Base-by-base conservation (phyloP, 2,329 filamentous ascomycete genomes). In the Cladophialophora psammophila region DNA sequence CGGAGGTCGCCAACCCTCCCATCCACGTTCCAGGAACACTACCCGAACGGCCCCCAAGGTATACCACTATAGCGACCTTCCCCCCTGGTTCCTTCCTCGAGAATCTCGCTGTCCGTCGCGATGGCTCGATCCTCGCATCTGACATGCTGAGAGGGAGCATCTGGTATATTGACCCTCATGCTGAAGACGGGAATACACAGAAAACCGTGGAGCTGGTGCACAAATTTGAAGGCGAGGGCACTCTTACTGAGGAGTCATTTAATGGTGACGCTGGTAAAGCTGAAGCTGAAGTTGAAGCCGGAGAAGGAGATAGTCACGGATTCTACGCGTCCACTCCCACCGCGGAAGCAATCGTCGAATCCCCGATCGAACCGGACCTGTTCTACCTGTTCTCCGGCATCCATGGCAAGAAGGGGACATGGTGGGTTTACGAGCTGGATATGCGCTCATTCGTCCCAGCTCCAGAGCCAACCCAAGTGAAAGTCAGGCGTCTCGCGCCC, bases 121-220 rank as follows among this genome's bases (percentile, higher is more conserved):
- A 65, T 32, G 63, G 63, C 56, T 53, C 63, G 15, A 45, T 65
- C 53, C 63, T 65, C 31, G 60, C 36, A 18, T 54, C 60, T 5
- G 60, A 63, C 50, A 63, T 63, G 60, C 20, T 63, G 20, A 40
- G 34, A 1, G 60, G 60, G 12, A 40, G 26, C 32, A 55, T 63
- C 36, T 63, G 50, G 50, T 63, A 55, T 15, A 26, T 63, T n/a
- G 20, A 63, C 31, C 60, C 60, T 6, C 35, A 52, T 15, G 31
- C 12, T 4, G 34, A 45, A 5, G 48, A 55, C 18, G n/a, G 32
- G 34, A 7, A 42, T 2, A 26, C 60, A n/a, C 60, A 45, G 50
- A 13, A 5, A 12, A 63, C 35, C 4, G 15, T 63, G 6, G 15
- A 45, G 50, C 31, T 62, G 36, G 59, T 62, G 20, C 50, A 55